Evolutionary conservation across 441 rosid species (phyloP), one percentile per base, ranked within the genome.

Genomic region (Pelargonium australe): DNA sequence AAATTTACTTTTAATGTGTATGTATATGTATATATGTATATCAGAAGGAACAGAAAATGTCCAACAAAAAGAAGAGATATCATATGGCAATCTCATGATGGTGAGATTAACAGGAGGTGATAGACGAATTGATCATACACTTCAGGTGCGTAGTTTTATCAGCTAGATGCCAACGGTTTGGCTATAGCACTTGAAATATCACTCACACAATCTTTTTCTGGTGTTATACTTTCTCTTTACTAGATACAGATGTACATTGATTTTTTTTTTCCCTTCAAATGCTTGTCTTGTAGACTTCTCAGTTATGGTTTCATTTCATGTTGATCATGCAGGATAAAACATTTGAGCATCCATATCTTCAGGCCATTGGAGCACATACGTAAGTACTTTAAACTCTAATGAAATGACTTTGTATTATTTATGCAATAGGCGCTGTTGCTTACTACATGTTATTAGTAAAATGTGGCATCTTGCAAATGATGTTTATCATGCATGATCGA

Each of bases 331-430:
- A 90, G 98, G 97, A 89, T 72, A 90, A 92, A 79, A 92, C 98
- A 74, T 95, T 95, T 75, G 90, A 87, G 73, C 99, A 95, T 84
- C 95, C 96, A 44, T 95, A 92, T 84, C 76, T 95, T 66, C 97
- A 93, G 76, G 99, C 98, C 73, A 82, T 95, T 60, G 97, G 99
- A 78, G 68, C 97, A 8, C 97, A 90, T 72, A 90, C 98, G 99
- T 92, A 83, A 87, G 97, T 78, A 49, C 41, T 53, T 60, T 60
- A 11, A 58, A 58, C 63, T 19, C 31, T 17, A 20, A 58, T 20
- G 23, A 58, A 19, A 55, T 55, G n/a, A 58, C 63, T 58, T 58
- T 31, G 37, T 31, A 31, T 31, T 31, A 31, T 31, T 3, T 31
- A 4, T 31, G 3, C 37, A 31, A 2, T 31, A 31, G 37, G 37